phyloP scores from a whole-genome alignment of 495 filamentous ascomycete species.

The Platismatia glauca region DNA sequence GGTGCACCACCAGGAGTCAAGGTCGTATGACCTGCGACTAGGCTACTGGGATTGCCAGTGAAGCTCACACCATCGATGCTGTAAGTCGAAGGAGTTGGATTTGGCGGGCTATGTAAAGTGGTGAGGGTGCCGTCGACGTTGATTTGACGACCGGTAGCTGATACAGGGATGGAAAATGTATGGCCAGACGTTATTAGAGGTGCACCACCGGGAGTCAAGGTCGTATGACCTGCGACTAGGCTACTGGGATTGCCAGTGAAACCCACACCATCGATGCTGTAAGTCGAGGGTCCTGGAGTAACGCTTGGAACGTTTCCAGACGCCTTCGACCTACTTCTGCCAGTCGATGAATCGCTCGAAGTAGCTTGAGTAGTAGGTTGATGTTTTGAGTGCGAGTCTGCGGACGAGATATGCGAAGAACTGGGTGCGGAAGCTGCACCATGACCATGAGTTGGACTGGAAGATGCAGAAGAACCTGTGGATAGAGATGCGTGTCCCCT shows the following conservation, averaged over 20 bases:
- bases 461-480: not conserved
- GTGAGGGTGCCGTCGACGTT: slow-evolving; percentile 2
- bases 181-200: not conserved
- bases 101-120: not conserved
- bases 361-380: not conserved
- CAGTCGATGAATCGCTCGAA: not conserved
- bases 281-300: not conserved
- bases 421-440: not conserved
- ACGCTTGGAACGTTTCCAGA: not conserved
- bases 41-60: slow-evolving; percentile 4
- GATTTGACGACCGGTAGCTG: not conserved
- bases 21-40: not conserved
- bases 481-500: not conserved
- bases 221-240: not conserved
- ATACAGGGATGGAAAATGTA: not conserved
- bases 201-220: slow-evolving; percentile 3
- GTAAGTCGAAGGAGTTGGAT: not conserved
- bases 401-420: not conserved
- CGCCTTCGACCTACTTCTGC: not conserved
- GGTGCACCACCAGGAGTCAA: slow-evolving; percentile 2
- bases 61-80: slow-evolving; percentile 2
- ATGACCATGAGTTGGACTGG: not conserved
- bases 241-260: slow-evolving; percentile 6
- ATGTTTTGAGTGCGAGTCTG: not conserved
- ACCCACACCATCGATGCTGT: slow-evolving; percentile 3